Evolutionary conservation across 805 yeast species (phyloP).

Genomic region (Torulaspora franciscae): DNA sequence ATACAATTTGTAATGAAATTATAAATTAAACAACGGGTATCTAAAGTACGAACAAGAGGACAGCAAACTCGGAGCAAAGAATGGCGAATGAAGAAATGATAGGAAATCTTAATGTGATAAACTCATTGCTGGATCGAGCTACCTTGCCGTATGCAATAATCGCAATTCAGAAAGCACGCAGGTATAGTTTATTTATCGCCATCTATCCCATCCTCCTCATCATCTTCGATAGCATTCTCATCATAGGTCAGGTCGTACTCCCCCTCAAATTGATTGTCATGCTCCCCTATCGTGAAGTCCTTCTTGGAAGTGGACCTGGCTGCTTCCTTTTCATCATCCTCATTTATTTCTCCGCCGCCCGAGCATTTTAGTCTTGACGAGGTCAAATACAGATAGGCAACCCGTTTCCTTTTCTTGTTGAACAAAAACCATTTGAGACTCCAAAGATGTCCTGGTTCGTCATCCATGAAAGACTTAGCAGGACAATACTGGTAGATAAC

Average conservation of each 20-base stretch:
- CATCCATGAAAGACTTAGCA: conserved; percentile 35
- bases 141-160: too few species aligned
- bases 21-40: background rate
- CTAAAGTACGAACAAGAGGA: background rate
- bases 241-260: conserved; percentile 46
- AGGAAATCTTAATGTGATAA: too few species aligned
- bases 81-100: background rate
- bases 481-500: conserved; percentile 58
- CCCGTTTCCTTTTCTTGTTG: conserved; percentile 87
- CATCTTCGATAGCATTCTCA: conserved; percentile 38
- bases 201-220: conserved; percentile 22
- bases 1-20: conserved; percentile 1
- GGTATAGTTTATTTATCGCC: background rate
- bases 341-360: conserved; percentile 37
- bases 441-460: conserved; percentile 41
- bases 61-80: background rate
- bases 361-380: conserved; percentile 43
- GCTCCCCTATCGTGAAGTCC: conserved; percentile 37
- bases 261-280: conserved; percentile 38
- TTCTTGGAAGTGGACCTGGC: conserved; percentile 18
- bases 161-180: too few species aligned
- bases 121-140: background rate
- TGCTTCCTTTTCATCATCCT: conserved; percentile 35
- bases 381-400: conserved; percentile 74
- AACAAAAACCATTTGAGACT: conserved; percentile 80